Conservation (phyloP, 257 asterid species). For the Plantago ovata region DNA sequence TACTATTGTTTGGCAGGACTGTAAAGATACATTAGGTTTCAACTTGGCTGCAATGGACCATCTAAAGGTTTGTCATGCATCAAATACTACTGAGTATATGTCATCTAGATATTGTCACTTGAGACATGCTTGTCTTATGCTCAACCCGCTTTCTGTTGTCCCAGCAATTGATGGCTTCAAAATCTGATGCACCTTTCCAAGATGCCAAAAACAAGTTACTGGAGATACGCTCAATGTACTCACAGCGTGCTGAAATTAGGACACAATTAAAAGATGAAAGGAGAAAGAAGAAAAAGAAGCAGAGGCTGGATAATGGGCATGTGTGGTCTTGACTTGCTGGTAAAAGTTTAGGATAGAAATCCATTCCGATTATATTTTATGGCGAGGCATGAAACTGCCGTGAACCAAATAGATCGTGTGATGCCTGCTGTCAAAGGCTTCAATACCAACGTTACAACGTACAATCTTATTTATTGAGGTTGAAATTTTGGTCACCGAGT, state of each 20-base stretch:
- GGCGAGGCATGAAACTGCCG: no score
- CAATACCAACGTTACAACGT: no score
- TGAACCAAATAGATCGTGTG: no score
- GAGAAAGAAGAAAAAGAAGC: conserved; percentile 79
- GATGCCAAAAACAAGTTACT: conserved; percentile 66
- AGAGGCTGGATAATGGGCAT: conserved; percentile 66
- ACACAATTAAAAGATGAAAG: conserved; percentile 42
- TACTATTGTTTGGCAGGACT: conserved; percentile 73
- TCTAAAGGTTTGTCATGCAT: conserved; percentile 42
- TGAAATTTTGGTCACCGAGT: no score
- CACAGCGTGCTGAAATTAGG: conserved; percentile 40
- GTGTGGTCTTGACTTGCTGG: conserved; percentile 63
- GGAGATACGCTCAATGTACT: conserved; percentile 60
- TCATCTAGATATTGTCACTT: background rate
- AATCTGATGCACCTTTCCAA: conserved; percentile 72
- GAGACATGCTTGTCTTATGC: background rate
- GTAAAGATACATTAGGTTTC: conserved; percentile 80
- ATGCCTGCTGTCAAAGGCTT: no score
- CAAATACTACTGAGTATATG: background rate
- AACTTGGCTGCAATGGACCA: conserved; percentile 93
- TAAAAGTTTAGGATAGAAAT: no score
- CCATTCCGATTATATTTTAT: no score
- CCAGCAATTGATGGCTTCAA: conserved; percentile 84
- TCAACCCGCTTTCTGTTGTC: conserved; percentile 18
- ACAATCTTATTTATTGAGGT: no score